phyloP scores from a whole-genome alignment of 306 rosid species.

The Comarum palustre region DNA sequence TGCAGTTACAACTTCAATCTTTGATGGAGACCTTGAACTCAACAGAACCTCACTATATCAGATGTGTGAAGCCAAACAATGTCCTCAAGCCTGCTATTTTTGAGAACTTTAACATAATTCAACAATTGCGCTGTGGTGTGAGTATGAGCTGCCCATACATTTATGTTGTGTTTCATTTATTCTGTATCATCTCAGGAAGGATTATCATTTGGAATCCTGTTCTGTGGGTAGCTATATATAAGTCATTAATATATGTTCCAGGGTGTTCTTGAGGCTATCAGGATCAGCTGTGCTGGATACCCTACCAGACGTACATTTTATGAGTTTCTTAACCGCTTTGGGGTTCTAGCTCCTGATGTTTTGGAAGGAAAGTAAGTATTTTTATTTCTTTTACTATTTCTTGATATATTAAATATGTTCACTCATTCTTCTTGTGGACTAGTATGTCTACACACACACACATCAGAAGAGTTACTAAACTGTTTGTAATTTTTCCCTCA shows the following conservation, averaged over 20 bases:
- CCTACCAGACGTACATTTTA: constrained; percentile 94
- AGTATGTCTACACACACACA: background rate
- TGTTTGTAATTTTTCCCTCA: constrained; percentile 23
- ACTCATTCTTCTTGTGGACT: background rate
- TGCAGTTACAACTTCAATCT: constrained; percentile 99
- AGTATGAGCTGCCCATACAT: constrained; percentile 42
- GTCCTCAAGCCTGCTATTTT: constrained; percentile 94
- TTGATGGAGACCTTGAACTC: constrained; percentile 96
- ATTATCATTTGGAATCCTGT: constrained; percentile 17
- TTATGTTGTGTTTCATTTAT: constrained; percentile 23
- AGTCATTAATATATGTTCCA: constrained; percentile 36
- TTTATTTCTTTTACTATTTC: constrained; percentile 17
- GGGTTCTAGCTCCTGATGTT: constrained; percentile 97
- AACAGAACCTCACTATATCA: constrained; percentile 97
- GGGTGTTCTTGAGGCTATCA: constrained; percentile 99
- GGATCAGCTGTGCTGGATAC: constrained; percentile 99
- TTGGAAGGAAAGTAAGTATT: constrained; percentile 88
- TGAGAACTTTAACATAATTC: constrained; percentile 86
- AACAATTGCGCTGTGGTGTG: constrained; percentile 98
- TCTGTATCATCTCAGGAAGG: constrained; percentile 4
- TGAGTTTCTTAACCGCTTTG: constrained; percentile 93
- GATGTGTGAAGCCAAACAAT: constrained; percentile 99
- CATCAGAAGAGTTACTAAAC: constrained; percentile 11
- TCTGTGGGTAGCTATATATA: constrained; percentile 22
- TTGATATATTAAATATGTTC: background rate